phyloP scores from a whole-genome alignment of 163 green algal genomes.

The Scenedesmus sp. region DNA sequence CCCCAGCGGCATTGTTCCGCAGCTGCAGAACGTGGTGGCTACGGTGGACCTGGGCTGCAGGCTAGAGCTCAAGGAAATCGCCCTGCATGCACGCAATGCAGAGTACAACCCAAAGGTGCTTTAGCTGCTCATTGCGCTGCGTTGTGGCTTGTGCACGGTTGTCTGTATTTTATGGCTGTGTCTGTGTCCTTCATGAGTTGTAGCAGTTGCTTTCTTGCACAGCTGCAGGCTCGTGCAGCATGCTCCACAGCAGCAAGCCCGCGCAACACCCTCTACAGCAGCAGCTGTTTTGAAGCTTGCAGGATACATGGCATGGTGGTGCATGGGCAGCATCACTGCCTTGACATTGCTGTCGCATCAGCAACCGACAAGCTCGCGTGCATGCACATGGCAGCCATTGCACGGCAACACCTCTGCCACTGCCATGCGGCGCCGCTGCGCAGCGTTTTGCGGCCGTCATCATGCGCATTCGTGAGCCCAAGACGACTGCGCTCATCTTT shows the following conservation, averaged over 20 bases:
- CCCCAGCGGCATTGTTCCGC: slow-evolving; percentile 74
- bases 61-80: slow-evolving; percentile 98
- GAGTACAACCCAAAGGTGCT: slow-evolving; percentile 99
- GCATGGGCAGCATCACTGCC: neutral
- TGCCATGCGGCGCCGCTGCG: neutral
- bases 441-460: slow-evolving; percentile 99
- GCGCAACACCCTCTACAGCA: neutral
- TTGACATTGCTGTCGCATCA: neutral
- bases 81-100: slow-evolving; percentile 95
- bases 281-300: neutral
- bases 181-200: neutral
- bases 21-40: slow-evolving; percentile 96
- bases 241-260: neutral
- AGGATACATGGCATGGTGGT: neutral
- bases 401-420: neutral
- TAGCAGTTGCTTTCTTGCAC: neutral
- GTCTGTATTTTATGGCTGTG: neutral
- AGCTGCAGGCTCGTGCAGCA: neutral
- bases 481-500: slow-evolving; percentile 98
- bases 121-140: neutral
- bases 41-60: slow-evolving; percentile 96
- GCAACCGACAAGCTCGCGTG: neutral
- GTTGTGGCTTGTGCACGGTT: neutral
- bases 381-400: neutral
- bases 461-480: slow-evolving; percentile 98